phyloP scores from a whole-genome alignment of 106 monocot species.

The Ottelia alismoides region DNA sequence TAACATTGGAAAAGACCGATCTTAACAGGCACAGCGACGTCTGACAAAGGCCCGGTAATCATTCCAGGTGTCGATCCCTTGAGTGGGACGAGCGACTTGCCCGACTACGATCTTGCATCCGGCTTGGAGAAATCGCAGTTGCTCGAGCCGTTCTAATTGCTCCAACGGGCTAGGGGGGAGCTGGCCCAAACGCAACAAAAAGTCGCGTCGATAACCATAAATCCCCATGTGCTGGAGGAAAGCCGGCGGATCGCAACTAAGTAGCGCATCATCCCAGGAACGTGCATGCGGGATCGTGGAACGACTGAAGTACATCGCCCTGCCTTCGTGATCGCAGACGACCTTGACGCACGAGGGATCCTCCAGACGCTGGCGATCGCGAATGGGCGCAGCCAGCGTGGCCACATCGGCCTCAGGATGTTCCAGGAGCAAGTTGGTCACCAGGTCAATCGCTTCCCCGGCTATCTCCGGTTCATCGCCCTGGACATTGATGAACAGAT shows the following conservation, averaged over 20 bases:
- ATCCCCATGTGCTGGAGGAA: background rate
- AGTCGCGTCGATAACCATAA: background rate
- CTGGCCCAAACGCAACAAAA: background rate
- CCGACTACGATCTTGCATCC: background rate
- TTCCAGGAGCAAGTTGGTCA: background rate
- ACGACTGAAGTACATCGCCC: background rate
- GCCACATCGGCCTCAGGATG: no score
- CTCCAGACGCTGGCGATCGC: background rate
- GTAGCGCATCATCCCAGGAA: no score
- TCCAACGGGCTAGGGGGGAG: background rate
- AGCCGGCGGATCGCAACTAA: background rate
- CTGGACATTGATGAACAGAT: background rate
- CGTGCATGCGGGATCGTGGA: background rate
- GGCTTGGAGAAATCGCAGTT: background rate
- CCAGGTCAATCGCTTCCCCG: background rate
- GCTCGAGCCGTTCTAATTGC: background rate
- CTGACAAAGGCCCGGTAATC: no score
- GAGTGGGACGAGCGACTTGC: no score
- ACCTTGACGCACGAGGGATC: background rate
- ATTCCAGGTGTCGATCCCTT: no score
- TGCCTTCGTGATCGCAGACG: background rate
- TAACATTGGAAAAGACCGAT: no score
- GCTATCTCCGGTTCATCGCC: background rate
- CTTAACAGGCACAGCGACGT: no score
- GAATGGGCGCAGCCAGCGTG: background rate